Evolutionary conservation across 2,329 filamentous ascomycete species (phyloP).

Genomic region (Knoxdaviesia proteae): DNA sequence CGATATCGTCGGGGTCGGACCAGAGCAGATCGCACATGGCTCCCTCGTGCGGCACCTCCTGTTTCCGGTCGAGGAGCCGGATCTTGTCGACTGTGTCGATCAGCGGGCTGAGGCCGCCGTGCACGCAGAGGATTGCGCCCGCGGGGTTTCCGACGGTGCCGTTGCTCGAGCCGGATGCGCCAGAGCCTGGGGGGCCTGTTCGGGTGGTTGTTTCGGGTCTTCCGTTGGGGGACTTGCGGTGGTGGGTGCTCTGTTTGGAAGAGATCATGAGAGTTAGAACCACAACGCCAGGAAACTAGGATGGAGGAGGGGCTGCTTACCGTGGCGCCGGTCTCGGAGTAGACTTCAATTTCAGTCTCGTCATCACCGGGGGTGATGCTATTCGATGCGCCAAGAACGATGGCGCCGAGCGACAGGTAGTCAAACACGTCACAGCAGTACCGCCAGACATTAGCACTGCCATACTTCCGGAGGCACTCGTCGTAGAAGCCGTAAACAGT

Average conservation of each 20-base stretch:
- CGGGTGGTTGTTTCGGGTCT: slow-evolving; percentile 10
- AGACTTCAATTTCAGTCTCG: slow-evolving; percentile 80
- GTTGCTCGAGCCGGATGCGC: slow-evolving; percentile 49
- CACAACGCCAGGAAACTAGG: no score
- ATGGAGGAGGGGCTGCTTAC: slow-evolving; percentile 51
- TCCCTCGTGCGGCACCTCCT: slow-evolving; percentile 95
- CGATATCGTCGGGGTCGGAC: slow-evolving; percentile 96
- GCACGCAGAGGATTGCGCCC: slow-evolving; percentile 83
- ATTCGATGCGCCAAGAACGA: slow-evolving; percentile 73
- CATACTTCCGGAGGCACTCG: slow-evolving; percentile 88
- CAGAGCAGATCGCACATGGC: slow-evolving; percentile 97
- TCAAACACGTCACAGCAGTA: slow-evolving; percentile 98
- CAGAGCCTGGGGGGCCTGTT: slow-evolving; percentile 59
- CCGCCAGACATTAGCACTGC: slow-evolving; percentile 88
- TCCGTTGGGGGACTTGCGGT: slow-evolving; percentile 7
- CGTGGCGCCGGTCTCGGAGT: slow-evolving; percentile 51
- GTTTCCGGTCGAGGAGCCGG: slow-evolving; percentile 79
- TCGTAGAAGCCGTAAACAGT: slow-evolving; percentile 98
- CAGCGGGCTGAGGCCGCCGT: slow-evolving; percentile 77
- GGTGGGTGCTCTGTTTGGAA: slow-evolving; percentile 10
- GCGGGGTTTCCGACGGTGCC: slow-evolving; percentile 45
- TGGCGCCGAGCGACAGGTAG: slow-evolving; percentile 76
- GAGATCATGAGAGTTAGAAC: no score
- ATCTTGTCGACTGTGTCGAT: slow-evolving; percentile 95
- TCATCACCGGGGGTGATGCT: slow-evolving; percentile 37